Percentiles rank a stretch among this genome's conserved stretches.
Conservation (phyloP, 305 asterid species). For the Fraxinus baroniana region DNA sequence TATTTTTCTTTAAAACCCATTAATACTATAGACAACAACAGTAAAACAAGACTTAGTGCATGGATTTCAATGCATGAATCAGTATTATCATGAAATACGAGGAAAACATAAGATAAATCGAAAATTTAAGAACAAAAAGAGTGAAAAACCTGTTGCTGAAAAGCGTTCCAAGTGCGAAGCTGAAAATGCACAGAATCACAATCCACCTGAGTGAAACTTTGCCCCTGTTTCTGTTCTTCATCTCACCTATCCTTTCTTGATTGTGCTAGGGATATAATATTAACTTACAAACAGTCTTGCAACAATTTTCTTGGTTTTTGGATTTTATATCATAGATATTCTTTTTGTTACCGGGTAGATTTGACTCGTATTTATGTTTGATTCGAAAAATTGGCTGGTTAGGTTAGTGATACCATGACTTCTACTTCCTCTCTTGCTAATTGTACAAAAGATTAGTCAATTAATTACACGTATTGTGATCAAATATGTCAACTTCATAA, state of each 20-base stretch:
- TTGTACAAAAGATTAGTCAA: neutral
- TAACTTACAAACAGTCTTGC: neutral
- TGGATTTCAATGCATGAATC: slow-evolving; percentile 6
- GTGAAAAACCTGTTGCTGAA: slow-evolving; percentile 50
- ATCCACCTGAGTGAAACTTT: slow-evolving; percentile 53
- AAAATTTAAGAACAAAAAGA: neutral
- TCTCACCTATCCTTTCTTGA: neutral
- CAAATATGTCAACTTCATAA: neutral
- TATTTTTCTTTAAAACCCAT: neutral
- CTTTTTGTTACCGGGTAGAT: neutral
- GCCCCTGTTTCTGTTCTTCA: slow-evolving; percentile 44
- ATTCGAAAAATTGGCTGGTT: neutral
- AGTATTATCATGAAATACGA: neutral
- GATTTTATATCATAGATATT: neutral
- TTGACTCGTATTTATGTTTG: neutral
- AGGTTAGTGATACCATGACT: neutral
- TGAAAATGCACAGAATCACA: slow-evolving; percentile 43
- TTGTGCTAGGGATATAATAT: neutral
- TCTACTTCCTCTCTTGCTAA: neutral
- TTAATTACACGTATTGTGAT: neutral
- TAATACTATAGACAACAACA: neutral
- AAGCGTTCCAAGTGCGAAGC: slow-evolving; percentile 60
- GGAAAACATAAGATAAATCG: neutral
- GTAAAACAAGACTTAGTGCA: neutral
- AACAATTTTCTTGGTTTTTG: neutral